phyloP scores from a whole-genome alignment of 1,284 basidiomycete species.

The Rhizopogon parksii region DNA sequence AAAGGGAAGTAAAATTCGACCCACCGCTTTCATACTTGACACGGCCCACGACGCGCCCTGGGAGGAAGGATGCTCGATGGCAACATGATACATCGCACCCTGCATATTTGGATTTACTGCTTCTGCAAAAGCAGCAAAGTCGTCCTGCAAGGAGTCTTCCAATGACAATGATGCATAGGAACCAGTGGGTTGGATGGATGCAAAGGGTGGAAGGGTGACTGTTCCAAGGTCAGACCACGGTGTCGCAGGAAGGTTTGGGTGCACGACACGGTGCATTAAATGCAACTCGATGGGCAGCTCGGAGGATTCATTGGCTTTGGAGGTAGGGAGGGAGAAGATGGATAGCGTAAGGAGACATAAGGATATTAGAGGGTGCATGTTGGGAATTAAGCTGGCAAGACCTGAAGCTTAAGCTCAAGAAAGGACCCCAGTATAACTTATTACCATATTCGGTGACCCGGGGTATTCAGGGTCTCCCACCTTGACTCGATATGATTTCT shows the following conservation, averaged over 20 bases:
- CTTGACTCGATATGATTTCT: constrained; percentile 11
- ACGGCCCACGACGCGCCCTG: constrained; percentile 49
- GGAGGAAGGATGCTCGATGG: constrained; percentile 52
- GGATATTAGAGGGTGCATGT: constrained; percentile 1
- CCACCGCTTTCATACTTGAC: constrained; percentile 66
- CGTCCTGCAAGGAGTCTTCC: constrained; percentile 35
- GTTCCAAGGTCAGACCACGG: constrained; percentile 30
- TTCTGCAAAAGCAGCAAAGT: constrained; percentile 38
- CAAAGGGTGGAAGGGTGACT: constrained; percentile 26
- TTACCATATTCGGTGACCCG: not conserved
- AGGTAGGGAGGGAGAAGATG: constrained; percentile 13
- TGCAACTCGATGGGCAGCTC: constrained; percentile 3
- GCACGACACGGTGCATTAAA: constrained; percentile 31
- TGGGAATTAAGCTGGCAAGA: constrained; percentile 6
- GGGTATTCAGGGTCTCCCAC: constrained; percentile 3
- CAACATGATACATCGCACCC: constrained; percentile 64
- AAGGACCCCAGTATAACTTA: not conserved
- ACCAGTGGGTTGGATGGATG: constrained; percentile 20
- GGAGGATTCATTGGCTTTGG: constrained; percentile 5
- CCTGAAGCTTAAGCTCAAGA: not conserved
- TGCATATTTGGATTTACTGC: constrained; percentile 31
- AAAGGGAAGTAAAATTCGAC: constrained; percentile 26
- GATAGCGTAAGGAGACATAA: constrained; percentile 4
- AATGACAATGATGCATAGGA: constrained; percentile 24
- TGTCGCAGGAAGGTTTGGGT: constrained; percentile 30